Evolutionary conservation across 176 grass and related monocot species (phyloP).

Genomic region (Thalia dealbata): DNA sequence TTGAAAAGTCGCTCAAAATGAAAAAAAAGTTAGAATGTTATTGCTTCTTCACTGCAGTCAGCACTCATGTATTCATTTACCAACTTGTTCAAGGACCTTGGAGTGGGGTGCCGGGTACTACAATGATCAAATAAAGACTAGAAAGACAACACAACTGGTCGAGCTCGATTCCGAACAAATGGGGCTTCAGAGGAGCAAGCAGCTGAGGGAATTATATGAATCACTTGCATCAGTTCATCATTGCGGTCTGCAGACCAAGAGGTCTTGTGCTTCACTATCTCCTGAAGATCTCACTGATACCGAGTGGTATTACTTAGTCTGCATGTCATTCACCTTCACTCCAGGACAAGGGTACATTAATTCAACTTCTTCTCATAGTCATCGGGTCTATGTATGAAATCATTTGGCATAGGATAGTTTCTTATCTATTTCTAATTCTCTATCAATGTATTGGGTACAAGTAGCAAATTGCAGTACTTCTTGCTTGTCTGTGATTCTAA

Average conservation of each 20-base stretch:
- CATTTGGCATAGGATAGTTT: no score
- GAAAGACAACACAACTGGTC: conserved; percentile 43
- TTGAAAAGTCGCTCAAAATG: no score
- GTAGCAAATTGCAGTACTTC: no score
- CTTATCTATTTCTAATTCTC: no score
- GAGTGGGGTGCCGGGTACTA: conserved; percentile 70
- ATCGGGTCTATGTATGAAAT: no score
- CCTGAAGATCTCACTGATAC: conserved; percentile 68
- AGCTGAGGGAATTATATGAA: conserved; percentile 60
- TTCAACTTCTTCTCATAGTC: neutral
- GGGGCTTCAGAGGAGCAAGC: conserved; percentile 52
- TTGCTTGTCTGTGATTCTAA: no score
- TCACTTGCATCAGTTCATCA: conserved; percentile 47
- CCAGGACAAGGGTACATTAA: conserved; percentile 47
- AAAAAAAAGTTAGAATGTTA: no score
- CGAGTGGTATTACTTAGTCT: conserved; percentile 82
- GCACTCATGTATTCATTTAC: neutral
- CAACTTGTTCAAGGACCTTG: conserved; percentile 23
- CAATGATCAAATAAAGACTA: conserved; percentile 77
- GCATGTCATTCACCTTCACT: conserved; percentile 77
- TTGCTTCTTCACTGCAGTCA: no score
- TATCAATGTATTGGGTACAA: no score
- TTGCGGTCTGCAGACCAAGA: conserved; percentile 41
- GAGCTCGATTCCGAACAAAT: conserved; percentile 45
- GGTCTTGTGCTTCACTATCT: conserved; percentile 43